Evolutionary conservation across 257 asterid genomes (phyloP).

Genomic region (Lycium barbarum): DNA sequence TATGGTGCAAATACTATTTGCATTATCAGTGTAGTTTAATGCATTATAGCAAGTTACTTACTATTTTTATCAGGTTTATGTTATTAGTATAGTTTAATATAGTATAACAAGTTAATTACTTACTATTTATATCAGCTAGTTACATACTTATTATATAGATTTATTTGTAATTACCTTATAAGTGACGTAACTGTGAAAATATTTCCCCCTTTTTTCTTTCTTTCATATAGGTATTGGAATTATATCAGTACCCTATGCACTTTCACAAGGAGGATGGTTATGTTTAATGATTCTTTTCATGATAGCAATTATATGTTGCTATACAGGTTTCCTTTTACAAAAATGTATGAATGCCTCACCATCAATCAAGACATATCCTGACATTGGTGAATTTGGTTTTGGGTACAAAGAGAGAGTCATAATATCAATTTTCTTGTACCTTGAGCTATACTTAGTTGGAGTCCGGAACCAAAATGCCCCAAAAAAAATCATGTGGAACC

Average conservation of each 20-base stretch:
- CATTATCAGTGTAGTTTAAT: too few species aligned
- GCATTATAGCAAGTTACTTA: too few species aligned
- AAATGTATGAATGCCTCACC: constrained; percentile 54
- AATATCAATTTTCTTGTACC: constrained; percentile 46
- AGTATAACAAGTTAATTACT: not conserved
- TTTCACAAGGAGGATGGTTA: constrained; percentile 62
- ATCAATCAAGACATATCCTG: constrained; percentile 49
- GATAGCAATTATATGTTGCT: constrained; percentile 47
- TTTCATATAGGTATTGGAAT: constrained; percentile 53
- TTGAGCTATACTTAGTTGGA: constrained; percentile 59
- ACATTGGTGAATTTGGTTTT: constrained; percentile 56
- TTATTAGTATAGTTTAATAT: not conserved
- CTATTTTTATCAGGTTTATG: too few species aligned
- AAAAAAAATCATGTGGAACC: too few species aligned
- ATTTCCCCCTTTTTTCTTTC: too few species aligned
- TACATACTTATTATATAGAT: not conserved
- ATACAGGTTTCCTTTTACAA: constrained; percentile 55
- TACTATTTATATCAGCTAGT: too few species aligned
- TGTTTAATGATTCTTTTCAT: constrained; percentile 37
- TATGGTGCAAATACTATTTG: too few species aligned
- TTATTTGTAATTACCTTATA: not conserved
- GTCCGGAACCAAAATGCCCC: too few species aligned
- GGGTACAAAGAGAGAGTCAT: constrained; percentile 51
- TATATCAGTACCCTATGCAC: constrained; percentile 59
- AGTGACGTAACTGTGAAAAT: not conserved